Evolutionary conservation across 768 basidiomycete genomes (phyloP).

Genomic region (Macrolepiota dolichaula): DNA sequence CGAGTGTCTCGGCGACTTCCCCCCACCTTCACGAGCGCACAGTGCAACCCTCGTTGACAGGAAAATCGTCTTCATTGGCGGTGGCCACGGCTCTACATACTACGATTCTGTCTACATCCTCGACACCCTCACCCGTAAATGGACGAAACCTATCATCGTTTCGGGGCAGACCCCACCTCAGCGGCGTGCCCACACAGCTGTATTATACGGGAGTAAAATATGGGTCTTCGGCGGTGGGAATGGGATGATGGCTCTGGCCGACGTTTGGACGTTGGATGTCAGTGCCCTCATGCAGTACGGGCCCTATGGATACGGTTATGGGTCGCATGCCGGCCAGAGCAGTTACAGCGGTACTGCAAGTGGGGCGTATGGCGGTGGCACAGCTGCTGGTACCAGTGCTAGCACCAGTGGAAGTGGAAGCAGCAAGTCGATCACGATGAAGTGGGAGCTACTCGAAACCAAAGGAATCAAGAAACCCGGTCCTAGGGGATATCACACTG

Average conservation of each 20-base stretch:
- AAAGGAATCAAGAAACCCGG: slow-evolving; percentile 35
- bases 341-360: too few relatives aligned
- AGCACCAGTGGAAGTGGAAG: slow-evolving; percentile 20
- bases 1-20: slow-evolving; percentile 67
- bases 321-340: too few relatives aligned
- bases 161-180: slow-evolving; percentile 47
- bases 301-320: too few relatives aligned
- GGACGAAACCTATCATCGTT: slow-evolving; percentile 48
- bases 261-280: slow-evolving; percentile 84
- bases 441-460: slow-evolving; percentile 49
- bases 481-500: slow-evolving; percentile 88
- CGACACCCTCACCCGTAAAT: slow-evolving; percentile 70
- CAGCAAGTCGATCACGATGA: slow-evolving; percentile 19
- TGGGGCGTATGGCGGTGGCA: too few relatives aligned
- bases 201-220: slow-evolving; percentile 67
- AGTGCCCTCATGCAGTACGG: not conserved
- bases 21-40: slow-evolving; percentile 84
- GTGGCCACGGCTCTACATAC: slow-evolving; percentile 79
- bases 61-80: slow-evolving; percentile 80
- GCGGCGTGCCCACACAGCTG: slow-evolving; percentile 85
- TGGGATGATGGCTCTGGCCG: slow-evolving; percentile 81
- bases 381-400: too few relatives aligned
- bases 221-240: slow-evolving; percentile 93
- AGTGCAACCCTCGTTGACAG: slow-evolving; percentile 81
- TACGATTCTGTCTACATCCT: slow-evolving; percentile 81